Evolutionary conservation across 2,329 filamentous ascomycete species (phyloP).

Genomic region (Verticillium klebahnii): DNA sequence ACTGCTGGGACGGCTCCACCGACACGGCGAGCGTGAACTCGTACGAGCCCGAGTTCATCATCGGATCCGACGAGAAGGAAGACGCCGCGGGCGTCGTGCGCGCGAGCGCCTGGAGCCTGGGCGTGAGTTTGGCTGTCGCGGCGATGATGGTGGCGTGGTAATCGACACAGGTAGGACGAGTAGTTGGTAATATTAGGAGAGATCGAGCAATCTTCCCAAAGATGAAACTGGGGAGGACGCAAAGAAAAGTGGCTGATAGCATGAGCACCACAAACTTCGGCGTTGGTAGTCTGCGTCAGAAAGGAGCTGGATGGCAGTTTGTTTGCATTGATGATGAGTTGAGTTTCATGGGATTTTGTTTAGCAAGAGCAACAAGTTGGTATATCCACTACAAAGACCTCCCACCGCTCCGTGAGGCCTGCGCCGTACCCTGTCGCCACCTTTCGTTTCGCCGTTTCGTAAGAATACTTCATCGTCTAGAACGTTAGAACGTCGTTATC

Average conservation of each 20-base stretch:
- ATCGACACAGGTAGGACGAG: conserved; percentile 18
- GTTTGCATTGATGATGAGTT: background rate
- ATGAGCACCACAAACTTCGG: background rate
- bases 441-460: background rate
- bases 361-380: background rate
- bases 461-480: background rate
- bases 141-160: background rate
- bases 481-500: background rate
- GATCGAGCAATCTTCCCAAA: too few relatives aligned
- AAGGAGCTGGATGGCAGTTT: background rate
- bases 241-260: background rate
- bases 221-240: background rate
- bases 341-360: background rate
- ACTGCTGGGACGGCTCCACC: conserved; percentile 89
- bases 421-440: background rate
- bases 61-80: conserved; percentile 13
- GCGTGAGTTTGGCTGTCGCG: conserved; percentile 1
- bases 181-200: background rate
- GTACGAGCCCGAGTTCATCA: conserved; percentile 26
- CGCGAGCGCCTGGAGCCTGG: conserved; percentile 2
- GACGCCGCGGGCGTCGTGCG: conserved; percentile 3
- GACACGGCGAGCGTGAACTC: conserved; percentile 13
- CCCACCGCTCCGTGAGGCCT: background rate
- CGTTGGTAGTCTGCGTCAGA: background rate
- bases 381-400: background rate